Evolutionary conservation across 73 alveolate species (phyloP), one percentile per base, ranked within the genome.

Genomic region (Tetrahymena malaccensis): DNA sequence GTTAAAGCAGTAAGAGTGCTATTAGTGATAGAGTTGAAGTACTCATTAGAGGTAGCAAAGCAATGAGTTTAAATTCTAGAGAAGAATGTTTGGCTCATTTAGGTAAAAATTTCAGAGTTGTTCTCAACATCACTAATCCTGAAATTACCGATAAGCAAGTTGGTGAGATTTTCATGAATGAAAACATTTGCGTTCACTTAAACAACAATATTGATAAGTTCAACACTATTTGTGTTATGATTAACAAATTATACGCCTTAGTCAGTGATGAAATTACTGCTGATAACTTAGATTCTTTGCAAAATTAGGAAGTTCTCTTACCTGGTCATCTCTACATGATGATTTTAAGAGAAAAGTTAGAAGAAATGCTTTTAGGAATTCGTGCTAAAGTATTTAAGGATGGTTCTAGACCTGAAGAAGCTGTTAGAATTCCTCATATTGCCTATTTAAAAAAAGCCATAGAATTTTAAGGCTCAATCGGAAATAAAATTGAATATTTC

Each of bases 11-110:
- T 22, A 98, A 99, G 55, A 98, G 99, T 34, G 98, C 98, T 93
- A 98, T 98, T 55, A 96, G 98, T 85, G 99, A 98, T 95, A 98
- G 99, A 97, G 99, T 99, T 4, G 99, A 99, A 96, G 99, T 98
- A 4, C 96, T 99, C 55, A 97, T 99, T n/a, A 96, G 98, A 17
- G 99, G 97, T 55, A 98, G 99, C 43, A 97, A 98, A 95, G 96
- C 97, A 94, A 97, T 97, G 89, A 98, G 98, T 34, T 94, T 98
- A 94, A 97, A 95, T 95, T 97, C 99, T 43, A 93, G 97, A 94
- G 97, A 98, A 58, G 98, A 98, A 96, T 98, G 98, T 94, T 96
- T 98, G 55, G 98, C 98, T 37, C 98, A 97, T 96, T 96, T 99
- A 55, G 99, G 99, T 33, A 96, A 98, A 70, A 97, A 97, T 34